Conservation (phyloP, 73 alveolate genomes). For the Paramecium biaurelia region DNA sequence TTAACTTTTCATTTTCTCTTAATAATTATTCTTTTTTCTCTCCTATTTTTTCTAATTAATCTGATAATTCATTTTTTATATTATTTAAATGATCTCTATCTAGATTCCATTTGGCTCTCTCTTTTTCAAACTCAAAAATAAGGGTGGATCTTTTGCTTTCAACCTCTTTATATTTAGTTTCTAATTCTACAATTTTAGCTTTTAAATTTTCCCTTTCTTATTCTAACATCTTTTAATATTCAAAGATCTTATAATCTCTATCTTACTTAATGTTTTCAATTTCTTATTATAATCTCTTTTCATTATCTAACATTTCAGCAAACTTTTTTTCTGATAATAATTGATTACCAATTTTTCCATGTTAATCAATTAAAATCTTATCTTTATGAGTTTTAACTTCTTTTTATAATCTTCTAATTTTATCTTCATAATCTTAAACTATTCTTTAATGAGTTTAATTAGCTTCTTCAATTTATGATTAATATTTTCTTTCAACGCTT, state of each 20-base stretch:
- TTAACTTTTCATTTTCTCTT: slow-evolving; percentile 92
- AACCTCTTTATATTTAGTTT: slow-evolving; percentile 79
- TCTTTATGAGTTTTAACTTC: slow-evolving; percentile 84
- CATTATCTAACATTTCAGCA: slow-evolving; percentile 79
- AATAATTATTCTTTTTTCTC: slow-evolving; percentile 84
- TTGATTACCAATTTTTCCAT: slow-evolving; percentile 78
- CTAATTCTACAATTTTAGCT: slow-evolving; percentile 80
- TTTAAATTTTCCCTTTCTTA: slow-evolving; percentile 86
- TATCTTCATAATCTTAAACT: slow-evolving; percentile 68
- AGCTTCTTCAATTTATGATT: slow-evolving; percentile 85
- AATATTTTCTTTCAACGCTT: slow-evolving; percentile 83
- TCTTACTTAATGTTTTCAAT: slow-evolving; percentile 69
- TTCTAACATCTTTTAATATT: slow-evolving; percentile 73
- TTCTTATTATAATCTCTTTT: slow-evolving; percentile 80
- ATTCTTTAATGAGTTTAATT: slow-evolving; percentile 73
- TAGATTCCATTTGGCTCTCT: slow-evolving; percentile 92
- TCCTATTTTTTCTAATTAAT: slow-evolving; percentile 72
- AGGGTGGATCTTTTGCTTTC: slow-evolving; percentile 82
- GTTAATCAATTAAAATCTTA: slow-evolving; percentile 80
- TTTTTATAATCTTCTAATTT: slow-evolving; percentile 82
- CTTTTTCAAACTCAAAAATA: slow-evolving; percentile 89
- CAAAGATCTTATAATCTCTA: slow-evolving; percentile 86
- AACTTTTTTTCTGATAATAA: slow-evolving; percentile 84
- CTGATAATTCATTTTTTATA: slow-evolving; percentile 83
- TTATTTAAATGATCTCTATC: slow-evolving; percentile 82